These are phyloP conservation scores for Aspergillus ellipticus DNA, from an alignment of 495 filamentous ascomycete genomes.

Conservation along the genomic window DNA sequence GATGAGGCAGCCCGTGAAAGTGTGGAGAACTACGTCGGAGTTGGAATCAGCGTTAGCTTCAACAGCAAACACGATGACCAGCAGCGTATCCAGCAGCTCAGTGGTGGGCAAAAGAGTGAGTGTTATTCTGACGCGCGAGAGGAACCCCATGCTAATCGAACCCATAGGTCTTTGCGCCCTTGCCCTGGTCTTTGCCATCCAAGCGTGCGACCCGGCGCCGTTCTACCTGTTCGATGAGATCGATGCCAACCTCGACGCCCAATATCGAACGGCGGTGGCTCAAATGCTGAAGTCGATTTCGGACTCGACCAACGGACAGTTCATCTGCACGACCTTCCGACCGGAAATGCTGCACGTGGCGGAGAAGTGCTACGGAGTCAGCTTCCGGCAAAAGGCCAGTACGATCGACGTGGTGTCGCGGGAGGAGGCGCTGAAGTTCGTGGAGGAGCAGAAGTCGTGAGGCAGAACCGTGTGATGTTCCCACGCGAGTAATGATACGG, in stretches of 20 bases:
- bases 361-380: constrained; percentile 96
- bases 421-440: constrained; percentile 88
- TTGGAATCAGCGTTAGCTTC: constrained; percentile 98
- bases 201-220: constrained; percentile 92
- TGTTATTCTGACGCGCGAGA: constrained; percentile 9
- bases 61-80: constrained; percentile 98
- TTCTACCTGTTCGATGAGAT: constrained; percentile 99
- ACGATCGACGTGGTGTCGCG: constrained; percentile 83
- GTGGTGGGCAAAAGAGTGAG: constrained; percentile 95
- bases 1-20: constrained; percentile 54
- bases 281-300: constrained; percentile 79
- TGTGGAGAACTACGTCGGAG: constrained; percentile 95
- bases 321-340: constrained; percentile 94
- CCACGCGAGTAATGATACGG: constrained; percentile 9
- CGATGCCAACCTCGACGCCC: constrained; percentile 95
- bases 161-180: constrained; percentile 81
- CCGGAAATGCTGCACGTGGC: constrained; percentile 95
- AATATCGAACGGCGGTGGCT: constrained; percentile 93
- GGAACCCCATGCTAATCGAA: constrained; percentile 20
- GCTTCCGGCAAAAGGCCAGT: constrained; percentile 89
- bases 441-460: constrained; percentile 69
- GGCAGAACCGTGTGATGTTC: no score
- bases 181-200: constrained; percentile 97
- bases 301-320: constrained; percentile 55
- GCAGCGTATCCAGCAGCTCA: constrained; percentile 94